These are phyloP conservation scores for Penicillium herquei DNA, from an alignment of 495 filamentous ascomycete species.

Conservation along the genomic window DNA sequence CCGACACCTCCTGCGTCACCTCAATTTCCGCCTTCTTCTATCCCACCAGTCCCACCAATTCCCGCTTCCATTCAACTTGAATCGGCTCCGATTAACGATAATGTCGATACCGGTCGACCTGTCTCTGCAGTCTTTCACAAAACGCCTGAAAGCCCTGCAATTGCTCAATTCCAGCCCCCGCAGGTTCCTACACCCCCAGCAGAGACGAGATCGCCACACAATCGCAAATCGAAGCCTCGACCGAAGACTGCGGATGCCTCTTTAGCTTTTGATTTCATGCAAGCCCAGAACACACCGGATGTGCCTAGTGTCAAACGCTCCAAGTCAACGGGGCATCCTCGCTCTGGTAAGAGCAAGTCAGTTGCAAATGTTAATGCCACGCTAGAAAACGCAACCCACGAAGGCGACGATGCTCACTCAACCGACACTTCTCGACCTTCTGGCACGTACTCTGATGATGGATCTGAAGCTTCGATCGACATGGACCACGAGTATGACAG, in stretches of 20 bases:
- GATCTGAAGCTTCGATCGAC: slow-evolving; percentile 30
- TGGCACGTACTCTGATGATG: slow-evolving; percentile 27
- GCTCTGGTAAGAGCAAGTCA: slow-evolving; percentile 36
- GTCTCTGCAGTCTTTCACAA: slow-evolving; percentile 73
- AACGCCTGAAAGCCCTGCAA: slow-evolving; percentile 63
- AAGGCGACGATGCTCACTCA: slow-evolving; percentile 24
- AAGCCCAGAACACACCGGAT: slow-evolving; percentile 12
- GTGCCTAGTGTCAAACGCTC: slow-evolving; percentile 32
- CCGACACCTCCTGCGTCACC: slow-evolving; percentile 38
- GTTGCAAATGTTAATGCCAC: slow-evolving; percentile 21
- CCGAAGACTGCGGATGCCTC: slow-evolving; percentile 56
- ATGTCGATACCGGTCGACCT: slow-evolving; percentile 64
- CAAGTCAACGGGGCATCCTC: slow-evolving; percentile 37
- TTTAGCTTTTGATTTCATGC: slow-evolving; percentile 34
- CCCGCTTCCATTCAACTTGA: slow-evolving; percentile 20
- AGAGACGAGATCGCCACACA: slow-evolving; percentile 60
- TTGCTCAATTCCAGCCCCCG: slow-evolving; percentile 38
- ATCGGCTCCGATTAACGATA: slow-evolving; percentile 56
- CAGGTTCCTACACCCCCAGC: slow-evolving; percentile 59
- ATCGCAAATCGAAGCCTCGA: slow-evolving; percentile 39
- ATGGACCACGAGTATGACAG: slow-evolving; percentile 17
- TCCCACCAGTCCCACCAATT: slow-evolving; percentile 21
- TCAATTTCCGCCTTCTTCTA: slow-evolving; percentile 24
- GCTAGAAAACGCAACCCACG: slow-evolving; percentile 6
- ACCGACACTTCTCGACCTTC: slow-evolving; percentile 30